Percentiles rank a stretch among this genome's conserved stretches.
phyloP scores from a whole-genome alignment of 768 basidiomycete species.

The Macrolepiota dolichaula region DNA sequence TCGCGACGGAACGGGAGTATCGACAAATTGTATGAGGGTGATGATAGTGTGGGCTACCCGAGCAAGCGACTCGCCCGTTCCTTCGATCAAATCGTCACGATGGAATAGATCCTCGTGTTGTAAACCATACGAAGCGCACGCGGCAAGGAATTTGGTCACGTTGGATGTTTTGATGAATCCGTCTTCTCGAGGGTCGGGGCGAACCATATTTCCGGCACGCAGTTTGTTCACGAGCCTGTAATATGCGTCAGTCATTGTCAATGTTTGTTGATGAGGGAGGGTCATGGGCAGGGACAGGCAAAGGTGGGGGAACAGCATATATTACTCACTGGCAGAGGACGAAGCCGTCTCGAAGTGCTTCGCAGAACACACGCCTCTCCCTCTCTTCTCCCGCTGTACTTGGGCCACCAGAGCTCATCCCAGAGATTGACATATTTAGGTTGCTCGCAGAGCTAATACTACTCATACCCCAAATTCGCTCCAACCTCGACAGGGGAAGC shows the following conservation, averaged over 20 bases:
- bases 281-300: not conserved
- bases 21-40: constrained; percentile 60
- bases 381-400: constrained; percentile 66
- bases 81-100: constrained; percentile 64
- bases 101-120: constrained; percentile 62
- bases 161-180: constrained; percentile 66
- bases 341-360: constrained; percentile 80
- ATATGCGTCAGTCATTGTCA: constrained; percentile 5
- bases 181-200: constrained; percentile 65
- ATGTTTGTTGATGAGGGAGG: not conserved
- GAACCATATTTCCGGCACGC: constrained; percentile 53
- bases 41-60: constrained; percentile 76
- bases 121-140: constrained; percentile 67
- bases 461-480: constrained; percentile 75
- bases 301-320: constrained; percentile 9
- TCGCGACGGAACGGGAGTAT: constrained; percentile 44
- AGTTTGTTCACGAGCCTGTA: constrained; percentile 78
- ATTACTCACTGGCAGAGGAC: constrained; percentile 84
- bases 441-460: constrained; percentile 34
- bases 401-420: constrained; percentile 26
- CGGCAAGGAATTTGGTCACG: constrained; percentile 73
- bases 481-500: constrained; percentile 58
- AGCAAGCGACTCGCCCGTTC: constrained; percentile 55
- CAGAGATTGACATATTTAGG: constrained; percentile 17
- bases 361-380: constrained; percentile 69